Evolutionary conservation across 495 filamentous ascomycete genomes (phyloP), one percentile per base, ranked within the genome.

Genomic region (Penicillium daleae): DNA sequence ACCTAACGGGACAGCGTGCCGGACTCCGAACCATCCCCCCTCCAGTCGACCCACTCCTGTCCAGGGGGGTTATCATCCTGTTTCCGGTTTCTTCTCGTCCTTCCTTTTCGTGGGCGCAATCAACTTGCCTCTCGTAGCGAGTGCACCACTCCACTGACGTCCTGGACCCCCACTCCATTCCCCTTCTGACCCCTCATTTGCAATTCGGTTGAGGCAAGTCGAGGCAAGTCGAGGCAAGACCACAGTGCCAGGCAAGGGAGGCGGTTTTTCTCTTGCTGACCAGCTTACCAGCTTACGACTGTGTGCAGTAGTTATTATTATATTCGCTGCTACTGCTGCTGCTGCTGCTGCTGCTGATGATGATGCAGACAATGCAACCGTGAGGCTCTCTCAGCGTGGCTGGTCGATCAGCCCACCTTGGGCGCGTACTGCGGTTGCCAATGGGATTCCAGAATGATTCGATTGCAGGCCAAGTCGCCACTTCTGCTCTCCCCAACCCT

Each of bases 381-480:
- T 56, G 62, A 58, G 62, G 61, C 65, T 67, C 49, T 31, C 53
- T 48, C 24, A 26, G 17, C 27, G 26, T 32, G 15, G 49, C 49
- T 31, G 29, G 49, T 29, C 49, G 24, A 29, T 52, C 26, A 52
- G 49, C 3, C 21, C 8, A 15, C 42, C 21, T 46, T 46, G 42
- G 42, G 35, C 15, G 17, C n/a, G 35, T 15, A 12, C 17, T 5
- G 13, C 12, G 19, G 19, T 46, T 46, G 9, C 40, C 21, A 8
- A n/a, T 17, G 19, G 7, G 8, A 19, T 66, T 71, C 69, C 69
- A 64, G 69, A 71, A 69, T 17, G 17, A 61, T 71, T 71, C 66
- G 68, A 59, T 68, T n/a, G 68, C 68, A 71, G 62, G 33, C 49
- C 49, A 19, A 32, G 27, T 52, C 22, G 49, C 49, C 27, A 32